Conservation (phyloP, 2,329 filamentous ascomycete genomes). For the Verticillium longisporum region DNA sequence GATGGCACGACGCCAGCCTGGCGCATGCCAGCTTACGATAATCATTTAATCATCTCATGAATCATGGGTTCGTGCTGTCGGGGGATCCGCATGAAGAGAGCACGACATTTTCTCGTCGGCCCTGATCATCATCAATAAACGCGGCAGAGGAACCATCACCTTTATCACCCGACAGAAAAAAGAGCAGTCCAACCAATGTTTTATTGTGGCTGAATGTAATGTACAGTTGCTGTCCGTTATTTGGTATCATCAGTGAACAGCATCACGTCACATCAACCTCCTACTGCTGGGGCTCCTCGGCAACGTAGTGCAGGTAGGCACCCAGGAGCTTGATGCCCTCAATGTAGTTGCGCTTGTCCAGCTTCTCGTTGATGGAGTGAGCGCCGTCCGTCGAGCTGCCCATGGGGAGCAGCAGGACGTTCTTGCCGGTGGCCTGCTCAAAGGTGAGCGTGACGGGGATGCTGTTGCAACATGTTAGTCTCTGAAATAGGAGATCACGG, state of each 20-base stretch:
- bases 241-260: neutral
- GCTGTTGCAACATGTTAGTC: slow-evolving; percentile 33
- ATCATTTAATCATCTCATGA: no score
- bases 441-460: slow-evolving; percentile 97
- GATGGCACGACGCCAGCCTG: neutral
- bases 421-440: slow-evolving; percentile 96
- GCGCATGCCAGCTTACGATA: neutral
- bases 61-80: no score
- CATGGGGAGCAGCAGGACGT: slow-evolving; percentile 92
- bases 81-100: no score
- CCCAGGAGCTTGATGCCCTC: slow-evolving; percentile 95
- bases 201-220: neutral
- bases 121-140: no score
- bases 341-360: slow-evolving; percentile 96
- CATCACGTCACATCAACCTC: neutral
- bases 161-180: neutral
- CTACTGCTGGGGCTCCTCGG: slow-evolving; percentile 65
- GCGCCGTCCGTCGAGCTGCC: slow-evolving; percentile 94
- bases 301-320: slow-evolving; percentile 92
- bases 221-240: neutral
- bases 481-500: slow-evolving; percentile 18
- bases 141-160: no score
- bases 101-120: neutral
- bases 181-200: neutral
- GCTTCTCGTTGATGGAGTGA: slow-evolving; percentile 97